phyloP scores from a whole-genome alignment of 2,329 filamentous ascomycete genomes.

The Ophiocordyceps unilateralis region DNA sequence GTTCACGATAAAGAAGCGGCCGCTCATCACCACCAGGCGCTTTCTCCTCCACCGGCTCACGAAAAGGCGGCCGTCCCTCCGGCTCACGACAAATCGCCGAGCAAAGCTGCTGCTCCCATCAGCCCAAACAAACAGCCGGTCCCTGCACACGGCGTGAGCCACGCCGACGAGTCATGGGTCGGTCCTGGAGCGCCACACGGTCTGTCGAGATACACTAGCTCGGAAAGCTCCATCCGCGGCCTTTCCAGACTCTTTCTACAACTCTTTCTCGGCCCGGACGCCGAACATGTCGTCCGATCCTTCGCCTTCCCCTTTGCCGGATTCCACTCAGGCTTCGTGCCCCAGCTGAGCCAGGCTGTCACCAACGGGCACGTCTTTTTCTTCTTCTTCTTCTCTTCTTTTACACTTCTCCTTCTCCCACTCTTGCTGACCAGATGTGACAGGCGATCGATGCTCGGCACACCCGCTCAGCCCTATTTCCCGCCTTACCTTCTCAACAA shows the following conservation, averaged over 20 bases:
- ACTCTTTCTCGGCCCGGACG: background rate
- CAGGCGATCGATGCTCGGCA: background rate
- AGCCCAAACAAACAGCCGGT: background rate
- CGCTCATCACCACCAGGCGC: too few species aligned
- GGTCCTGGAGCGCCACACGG: background rate
- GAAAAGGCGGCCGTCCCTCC: background rate
- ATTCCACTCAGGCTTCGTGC: background rate
- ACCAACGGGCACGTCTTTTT: background rate
- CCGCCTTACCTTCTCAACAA: conserved; percentile 21
- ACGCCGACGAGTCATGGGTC: background rate
- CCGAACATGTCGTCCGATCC: background rate
- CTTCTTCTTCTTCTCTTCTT: background rate
- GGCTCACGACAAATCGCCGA: background rate
- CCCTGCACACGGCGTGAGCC: background rate
- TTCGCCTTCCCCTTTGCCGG: background rate
- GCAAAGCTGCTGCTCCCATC: background rate
- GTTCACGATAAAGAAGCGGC: too few species aligned
- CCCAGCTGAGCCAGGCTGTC: background rate
- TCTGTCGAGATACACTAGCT: background rate
- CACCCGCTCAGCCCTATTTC: background rate
- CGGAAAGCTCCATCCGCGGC: background rate
- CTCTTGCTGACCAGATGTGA: background rate
- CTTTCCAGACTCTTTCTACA: background rate
- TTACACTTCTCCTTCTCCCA: background rate
- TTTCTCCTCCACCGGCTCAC: background rate